Base-by-base conservation (phyloP, 2,329 filamentous ascomycete genomes). In the Coniochaeta hoffmannii region DNA sequence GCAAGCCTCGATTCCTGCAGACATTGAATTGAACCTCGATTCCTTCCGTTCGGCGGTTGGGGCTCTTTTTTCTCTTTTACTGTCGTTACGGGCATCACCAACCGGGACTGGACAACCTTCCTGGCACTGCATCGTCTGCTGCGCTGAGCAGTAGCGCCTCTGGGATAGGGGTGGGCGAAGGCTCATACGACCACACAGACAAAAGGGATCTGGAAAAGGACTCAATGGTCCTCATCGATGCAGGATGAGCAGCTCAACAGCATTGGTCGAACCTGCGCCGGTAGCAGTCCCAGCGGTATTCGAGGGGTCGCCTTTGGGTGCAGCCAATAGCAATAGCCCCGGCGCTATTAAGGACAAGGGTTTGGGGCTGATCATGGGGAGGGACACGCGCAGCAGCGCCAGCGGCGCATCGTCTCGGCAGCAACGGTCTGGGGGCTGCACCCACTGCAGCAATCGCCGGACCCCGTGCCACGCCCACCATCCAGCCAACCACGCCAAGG, bases 181-280 rank as follows among this genome's bases (percentile, higher is more conserved):
- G 26, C n/a, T 6, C 22, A 24, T 19, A 51, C 7, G 22, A 51
- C 19, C 17, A 19, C 3, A 32, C 15, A 51, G 17, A 11, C 26
- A 53, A 38, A 9, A 24, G 7, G 22, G 31, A 38, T 5, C 2
- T 24, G 30, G 30, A 36, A 36, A 3, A 12, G 30, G 50, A 52
- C 22, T 50, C 46, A n/a, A 53, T 53, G 50, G 26, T 32, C 28
- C 50, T 53, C 50, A 53, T 26, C 34, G 32, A 53, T 17, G 50
- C 50, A 53, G 50, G 50, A 53, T 53, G 50, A 53, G 31, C 31
- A 53, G 32, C 15, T 53, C 50, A 53, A 24, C 50, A 53, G 50
- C 50, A 53, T 30, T 53, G 49, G 49, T 51, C 28, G 49, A 53
- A 19, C 50, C 50, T 3, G 34, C 50, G 11, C 22, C 31, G 50